Conservation (phyloP, 2,329 filamentous ascomycete genomes). For the Ramularia endophylla region DNA sequence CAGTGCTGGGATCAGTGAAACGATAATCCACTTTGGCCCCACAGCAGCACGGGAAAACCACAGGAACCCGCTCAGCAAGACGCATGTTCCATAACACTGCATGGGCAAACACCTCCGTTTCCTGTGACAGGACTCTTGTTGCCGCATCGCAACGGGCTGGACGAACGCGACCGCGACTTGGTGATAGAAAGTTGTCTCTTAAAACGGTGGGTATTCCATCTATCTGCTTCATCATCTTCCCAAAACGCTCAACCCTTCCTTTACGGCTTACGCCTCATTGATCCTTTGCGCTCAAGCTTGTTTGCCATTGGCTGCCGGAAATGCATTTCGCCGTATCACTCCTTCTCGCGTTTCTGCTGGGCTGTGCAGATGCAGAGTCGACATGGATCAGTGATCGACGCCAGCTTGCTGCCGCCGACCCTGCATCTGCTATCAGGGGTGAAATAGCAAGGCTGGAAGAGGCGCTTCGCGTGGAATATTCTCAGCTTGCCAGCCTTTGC, state of each 20-base stretch:
- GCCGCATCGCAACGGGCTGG: too few species aligned
- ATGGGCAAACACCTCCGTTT: conserved; percentile 12
- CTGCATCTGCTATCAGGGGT: conserved; percentile 9
- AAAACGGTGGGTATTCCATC: conserved; percentile 11
- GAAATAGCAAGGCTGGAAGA: conserved; percentile 17
- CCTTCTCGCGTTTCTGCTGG: conserved; percentile 16
- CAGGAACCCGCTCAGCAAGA: conserved; percentile 16
- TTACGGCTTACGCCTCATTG: conserved; percentile 7
- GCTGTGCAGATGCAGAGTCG: conserved; percentile 17
- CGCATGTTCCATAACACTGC: conserved; percentile 7
- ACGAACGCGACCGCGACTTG: conserved; percentile 13
- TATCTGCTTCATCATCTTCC: conserved; percentile 7
- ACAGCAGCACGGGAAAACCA: too few species aligned
- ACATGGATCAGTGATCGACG: conserved; percentile 13
- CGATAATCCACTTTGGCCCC: too few species aligned
- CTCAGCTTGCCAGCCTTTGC: conserved; percentile 12
- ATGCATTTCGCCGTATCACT: conserved; percentile 21
- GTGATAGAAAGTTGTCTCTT: conserved; percentile 8
- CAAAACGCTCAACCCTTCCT: conserved; percentile 9
- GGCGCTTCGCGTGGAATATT: conserved; percentile 13
- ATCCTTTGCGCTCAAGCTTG: conserved; percentile 6
- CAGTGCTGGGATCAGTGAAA: too few species aligned
- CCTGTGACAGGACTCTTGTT: conserved; percentile 12
- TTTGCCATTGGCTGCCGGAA: conserved; percentile 5
- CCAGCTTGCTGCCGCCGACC: conserved; percentile 8